Evolutionary conservation across 2,329 filamentous ascomycete species (phyloP).

Genomic region (Thielaviopsis punctulata): DNA sequence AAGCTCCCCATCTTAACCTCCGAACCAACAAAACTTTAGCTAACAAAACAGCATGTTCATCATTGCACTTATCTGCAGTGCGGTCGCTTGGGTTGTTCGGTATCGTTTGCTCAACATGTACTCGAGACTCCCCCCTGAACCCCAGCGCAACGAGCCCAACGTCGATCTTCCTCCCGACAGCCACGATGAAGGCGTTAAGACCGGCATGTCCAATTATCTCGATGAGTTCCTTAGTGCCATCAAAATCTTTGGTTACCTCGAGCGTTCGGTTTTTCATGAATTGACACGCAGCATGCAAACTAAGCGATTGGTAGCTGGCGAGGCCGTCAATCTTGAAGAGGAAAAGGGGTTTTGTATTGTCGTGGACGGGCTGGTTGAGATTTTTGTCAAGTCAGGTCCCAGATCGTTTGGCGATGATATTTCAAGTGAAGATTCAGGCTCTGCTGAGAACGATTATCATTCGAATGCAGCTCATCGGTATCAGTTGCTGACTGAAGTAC

Average conservation of each 20-base stretch:
- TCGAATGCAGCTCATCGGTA: constrained; percentile 58
- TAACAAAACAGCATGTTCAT: constrained; percentile 48
- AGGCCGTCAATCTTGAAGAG: constrained; percentile 87
- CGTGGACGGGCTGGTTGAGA: constrained; percentile 89
- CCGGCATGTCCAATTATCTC: constrained; percentile 84
- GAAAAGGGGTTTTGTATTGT: constrained; percentile 97
- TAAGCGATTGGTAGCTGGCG: constrained; percentile 83
- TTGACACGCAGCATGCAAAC: constrained; percentile 97
- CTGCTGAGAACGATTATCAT: constrained; percentile 50
- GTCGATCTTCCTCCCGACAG: constrained; percentile 89
- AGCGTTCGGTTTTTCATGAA: constrained; percentile 93
- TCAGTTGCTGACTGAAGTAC: constrained; percentile 88
- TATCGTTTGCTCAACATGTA: constrained; percentile 98
- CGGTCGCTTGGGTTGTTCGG: constrained; percentile 78
- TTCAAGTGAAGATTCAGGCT: constrained; percentile 21
- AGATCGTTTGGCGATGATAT: constrained; percentile 21
- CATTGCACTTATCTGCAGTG: constrained; percentile 59
- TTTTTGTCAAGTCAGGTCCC: constrained; percentile 82
- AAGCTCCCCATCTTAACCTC: constrained; percentile 21
- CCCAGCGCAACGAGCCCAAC: constrained; percentile 87
- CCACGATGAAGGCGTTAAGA: constrained; percentile 76
- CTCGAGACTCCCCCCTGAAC: constrained; percentile 78
- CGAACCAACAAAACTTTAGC: constrained; percentile 1
- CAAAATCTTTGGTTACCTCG: constrained; percentile 95
- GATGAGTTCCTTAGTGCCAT: constrained; percentile 97